Percentiles rank a stretch among this genome's conserved stretches.
Conservation (phyloP, 495 filamentous ascomycete genomes). For the Sordaria brevicollis region DNA sequence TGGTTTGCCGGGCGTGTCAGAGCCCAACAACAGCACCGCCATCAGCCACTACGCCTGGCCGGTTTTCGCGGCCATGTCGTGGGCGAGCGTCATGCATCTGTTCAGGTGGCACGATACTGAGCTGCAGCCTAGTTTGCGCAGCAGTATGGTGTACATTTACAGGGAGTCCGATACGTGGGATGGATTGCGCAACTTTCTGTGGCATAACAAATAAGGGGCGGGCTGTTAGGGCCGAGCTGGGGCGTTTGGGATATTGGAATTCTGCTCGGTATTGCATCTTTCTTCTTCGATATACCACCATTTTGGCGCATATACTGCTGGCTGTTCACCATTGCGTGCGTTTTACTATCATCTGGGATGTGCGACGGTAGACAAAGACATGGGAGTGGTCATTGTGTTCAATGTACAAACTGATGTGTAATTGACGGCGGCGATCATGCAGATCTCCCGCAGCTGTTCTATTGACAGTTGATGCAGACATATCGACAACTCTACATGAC, state of each 20-base stretch:
- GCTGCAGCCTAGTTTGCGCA: conserved; percentile 79
- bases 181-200: conserved; percentile 62
- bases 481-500: too few relatives aligned
- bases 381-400: background rate
- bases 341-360: background rate
- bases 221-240: background rate
- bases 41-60: conserved; percentile 73
- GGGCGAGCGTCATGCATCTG: conserved; percentile 91
- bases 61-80: conserved; percentile 77
- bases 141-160: conserved; percentile 98
- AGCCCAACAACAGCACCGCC: conserved; percentile 22
- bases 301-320: background rate
- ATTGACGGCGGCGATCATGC: too few relatives aligned
- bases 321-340: background rate
- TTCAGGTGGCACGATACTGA: conserved; percentile 87
- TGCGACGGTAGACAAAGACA: background rate
- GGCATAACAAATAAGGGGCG: conserved; percentile 68
- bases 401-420: too few relatives aligned
- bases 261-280: background rate
- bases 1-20: conserved; percentile 35
- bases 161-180: conserved; percentile 77
- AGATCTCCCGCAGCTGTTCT: too few relatives aligned
- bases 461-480: too few relatives aligned
- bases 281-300: background rate
- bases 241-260: background rate